Evolutionary conservation across 257 asterid species (phyloP), one percentile per base, ranked within the genome.

Genomic region (Nicotiana undulata): DNA sequence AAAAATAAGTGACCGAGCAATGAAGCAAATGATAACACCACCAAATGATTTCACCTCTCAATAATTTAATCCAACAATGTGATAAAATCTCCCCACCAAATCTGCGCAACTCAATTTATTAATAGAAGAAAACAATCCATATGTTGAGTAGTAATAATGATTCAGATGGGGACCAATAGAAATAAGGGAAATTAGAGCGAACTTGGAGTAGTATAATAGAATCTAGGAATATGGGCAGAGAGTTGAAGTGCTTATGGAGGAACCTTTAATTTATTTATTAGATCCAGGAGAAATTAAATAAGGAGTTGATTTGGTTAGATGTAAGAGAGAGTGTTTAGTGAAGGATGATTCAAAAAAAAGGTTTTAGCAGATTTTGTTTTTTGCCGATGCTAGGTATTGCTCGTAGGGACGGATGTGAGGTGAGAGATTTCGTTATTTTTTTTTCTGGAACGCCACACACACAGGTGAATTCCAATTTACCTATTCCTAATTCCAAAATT

Each of bases 1-100:
- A 96, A 91, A 79, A 96, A 91, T 86, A 92, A 83, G 83, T 93
- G 99, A 88, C 90, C 92, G 84, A 94, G 56, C 80, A 96, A 84
- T 22, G 99, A 96, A 10, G 86, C 85, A 83, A 90, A 88, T 5
- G 99, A 96, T 28, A 96, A 76, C 51, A 90, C 89, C 17, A 92
- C 86, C 98, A 40, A 96, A 86, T 32, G 98, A 94, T 85, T 86
- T 96, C 95, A 94, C 89, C 68, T 61, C 63, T 61, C 55, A 28
- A n/a, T 46, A 32, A 26, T 52, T 6, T 24, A 52, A 24, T 44
- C 12, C 22, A 34, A 49, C n/a, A 40, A 34, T 66, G 46, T 22
- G 3, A 20, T 80, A 44, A 22, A 75, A 75, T n/a, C 80, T 75
- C 63, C 46, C 60, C 64, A 9, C 3, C 17, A 5, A 68, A 83